A percentile compares a stretch with the other conserved stretches of the same genome.
Evolutionary conservation across 306 rosid genomes (phyloP).

Genomic region (Ceratonia siliqua): DNA sequence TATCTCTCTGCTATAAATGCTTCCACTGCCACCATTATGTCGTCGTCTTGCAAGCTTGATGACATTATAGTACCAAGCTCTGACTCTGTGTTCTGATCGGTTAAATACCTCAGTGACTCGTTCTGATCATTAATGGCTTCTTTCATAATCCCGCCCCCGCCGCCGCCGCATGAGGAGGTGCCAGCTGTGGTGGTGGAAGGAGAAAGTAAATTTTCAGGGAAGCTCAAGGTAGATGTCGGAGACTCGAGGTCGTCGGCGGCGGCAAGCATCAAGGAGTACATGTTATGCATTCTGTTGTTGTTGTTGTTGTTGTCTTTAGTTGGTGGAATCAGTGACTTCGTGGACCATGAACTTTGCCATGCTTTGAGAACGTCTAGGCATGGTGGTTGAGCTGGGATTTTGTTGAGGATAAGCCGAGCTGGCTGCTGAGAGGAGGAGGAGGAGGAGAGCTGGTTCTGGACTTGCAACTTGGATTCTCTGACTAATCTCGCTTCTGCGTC

Average conservation of each 20-base stretch:
- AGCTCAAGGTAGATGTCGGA: conserved; percentile 44
- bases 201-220: conserved; percentile 30
- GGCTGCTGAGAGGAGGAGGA: conserved; percentile 17
- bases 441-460: not conserved
- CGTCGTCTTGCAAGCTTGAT: conserved; percentile 24
- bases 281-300: conserved; percentile 26
- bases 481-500: conserved; percentile 52
- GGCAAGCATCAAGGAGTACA: conserved; percentile 50
- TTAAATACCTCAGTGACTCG: not conserved
- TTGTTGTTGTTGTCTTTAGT: not conserved
- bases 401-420: conserved; percentile 39
- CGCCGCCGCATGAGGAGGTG: not conserved
- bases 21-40: conserved; percentile 49
- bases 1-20: conserved; percentile 35
- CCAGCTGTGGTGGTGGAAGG: not conserved
- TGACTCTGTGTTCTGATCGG: not conserved
- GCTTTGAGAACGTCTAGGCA: conserved; percentile 60
- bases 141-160: not conserved
- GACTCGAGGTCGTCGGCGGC: conserved; percentile 42
- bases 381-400: conserved; percentile 33
- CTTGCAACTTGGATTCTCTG: conserved; percentile 40
- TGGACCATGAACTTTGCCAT: conserved; percentile 56
- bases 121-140: not conserved
- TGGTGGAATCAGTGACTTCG: not conserved
- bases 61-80: not conserved